Base-by-base conservation (phyloP, 345 rosid genomes). In the Kandelia obovata region DNA sequence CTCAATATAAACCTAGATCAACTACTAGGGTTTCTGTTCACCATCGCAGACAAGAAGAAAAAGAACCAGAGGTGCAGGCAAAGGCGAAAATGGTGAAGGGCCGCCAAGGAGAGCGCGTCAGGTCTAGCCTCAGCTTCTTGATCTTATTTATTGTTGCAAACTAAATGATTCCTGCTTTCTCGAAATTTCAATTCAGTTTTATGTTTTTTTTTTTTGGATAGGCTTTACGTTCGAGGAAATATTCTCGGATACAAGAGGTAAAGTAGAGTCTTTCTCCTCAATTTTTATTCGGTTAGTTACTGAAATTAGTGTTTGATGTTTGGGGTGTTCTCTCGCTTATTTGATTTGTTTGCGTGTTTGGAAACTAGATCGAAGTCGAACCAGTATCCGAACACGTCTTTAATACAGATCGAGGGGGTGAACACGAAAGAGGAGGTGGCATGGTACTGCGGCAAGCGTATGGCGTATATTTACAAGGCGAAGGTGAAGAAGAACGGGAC, bases 21-120 rank as follows among this genome's bases (percentile, higher is more conserved):
- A 43, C 19, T 0, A 4, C 49, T 43, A 43, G 49, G 49, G 49
- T 43, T 3, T 43, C 3, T 19, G 49, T 4, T 3, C 19, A 3
- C 49, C 49, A 3, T 16, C 17, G 49, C 17, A 11, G 49, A 43
- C 49, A 13, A 13, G 49, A 43, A 43, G 16, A 43, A 43, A 4
- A 28, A 28, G 0, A 43, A 43, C 49, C 19, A 13, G 49, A 43
- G 49, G 5, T 43, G 49, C 17, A 2, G 16, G 25, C 59, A 25
- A 7, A 16, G 28, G 64, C 57, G 43, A 81, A 75, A 80, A 88
- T 88, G 93, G 93, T 86, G 81, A 86, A 88, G 78, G 89, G 85
- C 67, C 83, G 94, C 31, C 91, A 88, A 77, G 93, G 93, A 73
- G 93, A 88, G 73, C 82, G 90, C 16, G 91, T 94, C 81, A 87